These are phyloP conservation scores for Yarrowia deformans DNA, from an alignment of 805 yeast genomes.

Conservation along the genomic window DNA sequence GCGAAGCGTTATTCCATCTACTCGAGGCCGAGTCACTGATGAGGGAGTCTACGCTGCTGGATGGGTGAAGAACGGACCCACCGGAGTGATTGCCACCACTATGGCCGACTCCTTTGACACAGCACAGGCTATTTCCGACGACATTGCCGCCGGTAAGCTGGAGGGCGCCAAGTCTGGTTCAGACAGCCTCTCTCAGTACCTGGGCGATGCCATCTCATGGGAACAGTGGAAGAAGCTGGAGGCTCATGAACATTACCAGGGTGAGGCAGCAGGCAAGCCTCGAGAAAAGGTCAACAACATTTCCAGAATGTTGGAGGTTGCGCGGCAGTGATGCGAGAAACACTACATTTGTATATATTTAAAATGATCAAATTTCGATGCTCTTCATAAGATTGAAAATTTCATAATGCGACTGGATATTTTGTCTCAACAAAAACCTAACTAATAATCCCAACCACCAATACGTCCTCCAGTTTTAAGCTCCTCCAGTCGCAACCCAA, in stretches of 20 bases:
- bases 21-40: constrained; percentile 55
- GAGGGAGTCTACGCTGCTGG: constrained; percentile 80
- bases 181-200: constrained; percentile 46
- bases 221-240: constrained; percentile 69
- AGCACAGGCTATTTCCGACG: constrained; percentile 69
- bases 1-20: constrained; percentile 57
- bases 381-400: too few species aligned
- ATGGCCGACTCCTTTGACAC: constrained; percentile 83
- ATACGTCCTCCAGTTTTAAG: background rate
- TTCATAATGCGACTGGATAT: too few species aligned
- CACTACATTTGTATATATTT: background rate
- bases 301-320: constrained; percentile 57
- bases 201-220: constrained; percentile 60
- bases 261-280: constrained; percentile 58
- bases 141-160: constrained; percentile 53
- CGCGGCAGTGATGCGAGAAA: background rate
- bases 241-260: constrained; percentile 59
- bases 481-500: constrained; percentile 1
- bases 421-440: background rate
- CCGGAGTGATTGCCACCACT: constrained; percentile 90
- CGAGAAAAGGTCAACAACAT: constrained; percentile 63
- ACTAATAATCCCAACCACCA: background rate
- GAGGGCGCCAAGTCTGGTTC: constrained; percentile 49
- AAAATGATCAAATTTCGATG: background rate
- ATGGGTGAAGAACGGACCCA: constrained; percentile 87